Evolutionary conservation across 169 alveolate species (phyloP).

Genomic region (Condylostoma magnum): DNA sequence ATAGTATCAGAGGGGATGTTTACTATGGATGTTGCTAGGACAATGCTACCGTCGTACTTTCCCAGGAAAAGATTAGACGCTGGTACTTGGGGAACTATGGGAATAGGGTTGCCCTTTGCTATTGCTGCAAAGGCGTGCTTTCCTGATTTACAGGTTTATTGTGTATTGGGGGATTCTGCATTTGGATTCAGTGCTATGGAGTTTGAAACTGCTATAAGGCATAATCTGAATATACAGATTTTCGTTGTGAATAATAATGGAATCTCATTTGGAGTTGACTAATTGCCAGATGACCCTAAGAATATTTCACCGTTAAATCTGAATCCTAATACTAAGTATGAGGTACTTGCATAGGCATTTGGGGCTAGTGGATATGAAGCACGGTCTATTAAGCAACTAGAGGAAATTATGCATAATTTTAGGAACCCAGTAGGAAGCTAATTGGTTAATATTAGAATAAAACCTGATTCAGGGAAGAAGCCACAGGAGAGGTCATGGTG

Average conservation of each 20-base stretch:
- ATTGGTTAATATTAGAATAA: constrained; percentile 53
- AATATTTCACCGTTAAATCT: constrained; percentile 50
- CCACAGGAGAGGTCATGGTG: constrained; percentile 62
- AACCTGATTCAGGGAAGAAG: constrained; percentile 53
- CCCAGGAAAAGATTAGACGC: constrained; percentile 65
- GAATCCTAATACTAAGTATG: constrained; percentile 50
- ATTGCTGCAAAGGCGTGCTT: constrained; percentile 59
- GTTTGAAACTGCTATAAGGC: constrained; percentile 63
- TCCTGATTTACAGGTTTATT: constrained; percentile 47
- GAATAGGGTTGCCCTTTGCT: constrained; percentile 59
- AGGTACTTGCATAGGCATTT: constrained; percentile 60
- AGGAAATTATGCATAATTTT: constrained; percentile 24
- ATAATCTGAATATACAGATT: constrained; percentile 41
- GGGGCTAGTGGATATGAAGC: constrained; percentile 65
- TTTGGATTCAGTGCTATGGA: constrained; percentile 79
- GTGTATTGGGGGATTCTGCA: constrained; percentile 76
- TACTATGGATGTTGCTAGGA: constrained; percentile 80
- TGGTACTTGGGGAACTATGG: constrained; percentile 77
- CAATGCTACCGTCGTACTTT: constrained; percentile 38
- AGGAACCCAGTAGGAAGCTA: constrained; percentile 20
- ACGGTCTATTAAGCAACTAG: constrained; percentile 39
- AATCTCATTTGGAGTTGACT: constrained; percentile 48
- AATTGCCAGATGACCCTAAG: constrained; percentile 34
- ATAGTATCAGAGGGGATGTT: constrained; percentile 67
- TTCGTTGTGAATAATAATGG: constrained; percentile 71